Conservation (phyloP, 345 rosid species). For the Populus euphratica region DNA sequence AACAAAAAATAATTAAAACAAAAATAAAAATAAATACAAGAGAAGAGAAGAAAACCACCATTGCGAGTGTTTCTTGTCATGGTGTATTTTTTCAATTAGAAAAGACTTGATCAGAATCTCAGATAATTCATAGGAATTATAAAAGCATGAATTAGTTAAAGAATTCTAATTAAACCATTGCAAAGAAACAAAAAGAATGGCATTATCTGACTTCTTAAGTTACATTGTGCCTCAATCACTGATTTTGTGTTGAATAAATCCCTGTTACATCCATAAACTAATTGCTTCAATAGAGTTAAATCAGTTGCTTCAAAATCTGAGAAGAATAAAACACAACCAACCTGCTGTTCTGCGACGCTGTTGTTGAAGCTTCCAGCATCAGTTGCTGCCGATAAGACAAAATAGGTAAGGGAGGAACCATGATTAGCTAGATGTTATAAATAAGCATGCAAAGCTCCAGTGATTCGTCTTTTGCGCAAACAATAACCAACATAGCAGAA, state of each 20-base stretch:
- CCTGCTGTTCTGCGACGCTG: slow-evolving; percentile 84
- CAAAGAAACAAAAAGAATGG: not conserved
- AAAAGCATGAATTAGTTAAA: not conserved
- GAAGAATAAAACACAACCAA: slow-evolving; percentile 17
- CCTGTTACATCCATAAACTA: not conserved
- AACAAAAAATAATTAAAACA: not conserved
- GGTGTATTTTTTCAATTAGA: not conserved
- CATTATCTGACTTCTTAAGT: not conserved
- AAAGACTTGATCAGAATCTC: not conserved
- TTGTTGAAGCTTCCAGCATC: slow-evolving; percentile 88
- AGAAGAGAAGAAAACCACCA: not conserved
- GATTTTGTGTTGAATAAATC: not conserved
- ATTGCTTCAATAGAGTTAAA: not conserved
- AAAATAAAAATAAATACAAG: not conserved
- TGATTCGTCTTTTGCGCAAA: not conserved
- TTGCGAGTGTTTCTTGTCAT: not conserved
- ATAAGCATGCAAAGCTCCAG: not conserved
- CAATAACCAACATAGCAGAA: not conserved
- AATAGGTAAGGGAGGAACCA: not conserved
- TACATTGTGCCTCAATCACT: not conserved
- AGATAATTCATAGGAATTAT: not conserved
- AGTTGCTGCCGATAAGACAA: slow-evolving; percentile 46
- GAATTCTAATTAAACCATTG: not conserved
- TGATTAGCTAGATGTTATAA: not conserved
- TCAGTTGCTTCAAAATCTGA: not conserved